Conservation (phyloP, 2,329 filamentous ascomycete genomes). For the Ascochyta pisi region DNA sequence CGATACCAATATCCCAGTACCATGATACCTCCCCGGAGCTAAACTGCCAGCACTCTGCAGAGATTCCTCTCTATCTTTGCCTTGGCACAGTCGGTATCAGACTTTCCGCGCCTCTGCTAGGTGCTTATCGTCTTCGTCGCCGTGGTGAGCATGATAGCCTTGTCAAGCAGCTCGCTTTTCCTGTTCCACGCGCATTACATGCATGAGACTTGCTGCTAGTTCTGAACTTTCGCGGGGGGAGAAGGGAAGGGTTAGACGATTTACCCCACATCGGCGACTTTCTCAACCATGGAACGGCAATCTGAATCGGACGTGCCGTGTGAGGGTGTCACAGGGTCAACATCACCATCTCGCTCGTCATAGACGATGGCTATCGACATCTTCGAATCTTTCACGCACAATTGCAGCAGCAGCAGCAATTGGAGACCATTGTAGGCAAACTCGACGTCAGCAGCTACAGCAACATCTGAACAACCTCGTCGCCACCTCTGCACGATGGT, state of each 20-base stretch:
- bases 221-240: slow-evolving; percentile 10
- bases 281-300: slow-evolving; percentile 27
- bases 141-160: slow-evolving; percentile 1
- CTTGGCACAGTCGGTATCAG: slow-evolving; percentile 12
- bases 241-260: slow-evolving; percentile 20
- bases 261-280: slow-evolving; percentile 29
- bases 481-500: slow-evolving; percentile 10
- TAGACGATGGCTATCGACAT: background rate
- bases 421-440: background rate
- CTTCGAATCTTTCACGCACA: background rate
- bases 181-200: slow-evolving; percentile 2
- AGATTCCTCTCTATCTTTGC: slow-evolving; percentile 11
- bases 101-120: slow-evolving; percentile 11
- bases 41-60: background rate
- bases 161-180: slow-evolving; percentile 1
- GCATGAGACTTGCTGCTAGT: slow-evolving; percentile 7
- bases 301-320: slow-evolving; percentile 27
- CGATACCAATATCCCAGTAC: slow-evolving; percentile 18
- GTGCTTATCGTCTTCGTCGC: slow-evolving; percentile 1
- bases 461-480: slow-evolving; percentile 5
- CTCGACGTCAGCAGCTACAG: background rate
- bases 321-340: slow-evolving; percentile 17
- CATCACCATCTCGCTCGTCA: slow-evolving; percentile 4
- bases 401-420: background rate
- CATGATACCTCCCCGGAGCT: slow-evolving; percentile 15